Base-by-base conservation (phyloP, 2,329 filamentous ascomycete genomes). In the Ophiocordyceps unilateralis region DNA sequence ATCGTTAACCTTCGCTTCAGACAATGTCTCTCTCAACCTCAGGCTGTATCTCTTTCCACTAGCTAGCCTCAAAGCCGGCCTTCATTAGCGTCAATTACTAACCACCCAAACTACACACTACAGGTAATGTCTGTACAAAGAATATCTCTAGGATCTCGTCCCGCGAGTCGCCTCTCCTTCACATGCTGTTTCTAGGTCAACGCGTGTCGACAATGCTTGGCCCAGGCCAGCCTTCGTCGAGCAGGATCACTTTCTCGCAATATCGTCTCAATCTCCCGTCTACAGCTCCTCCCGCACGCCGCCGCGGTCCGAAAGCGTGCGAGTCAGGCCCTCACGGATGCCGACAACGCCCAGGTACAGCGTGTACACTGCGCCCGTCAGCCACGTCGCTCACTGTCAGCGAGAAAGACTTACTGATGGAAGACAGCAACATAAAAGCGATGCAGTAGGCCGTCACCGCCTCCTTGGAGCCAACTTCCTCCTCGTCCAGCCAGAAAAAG, bases 401-500 rank as follows among this genome's bases (percentile, higher is more conserved):
- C 5, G 7, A 17, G 15, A 21, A 3, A 20, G 4, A 58, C 69
- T 62, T 54, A 74, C 70, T 60, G 44, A 63, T 56, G 4, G 64
- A 62, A 10, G 66, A 57, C 44, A 68, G 48, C 1, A 58, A 48
- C 19, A 72, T 52, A 45, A 74, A 74, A 7, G 58, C 62, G 38
- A 63, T 54, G 43, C 60, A 63, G 46, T 67, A 67, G 6, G 61
- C 60, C 34, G 63, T 56, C 19, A 70, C 63, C 15, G 65, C 63
- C 48, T 65, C 63, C 34, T 62, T 56, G 23, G 61, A 62, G 39
- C 63, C 63, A 47, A 68, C 62, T 43, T 63, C 52, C 6, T 58
- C 52, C 42, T 63, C 59, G 48, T 73, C 66, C 42, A 74, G 58
- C 63, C 69, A 73, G 55, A 69, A 72, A 48, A 70, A 70, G 10